These are phyloP conservation scores for Tetraselmis striata DNA, from an alignment of 139 green algal genomes.

Conservation along the genomic window DNA sequence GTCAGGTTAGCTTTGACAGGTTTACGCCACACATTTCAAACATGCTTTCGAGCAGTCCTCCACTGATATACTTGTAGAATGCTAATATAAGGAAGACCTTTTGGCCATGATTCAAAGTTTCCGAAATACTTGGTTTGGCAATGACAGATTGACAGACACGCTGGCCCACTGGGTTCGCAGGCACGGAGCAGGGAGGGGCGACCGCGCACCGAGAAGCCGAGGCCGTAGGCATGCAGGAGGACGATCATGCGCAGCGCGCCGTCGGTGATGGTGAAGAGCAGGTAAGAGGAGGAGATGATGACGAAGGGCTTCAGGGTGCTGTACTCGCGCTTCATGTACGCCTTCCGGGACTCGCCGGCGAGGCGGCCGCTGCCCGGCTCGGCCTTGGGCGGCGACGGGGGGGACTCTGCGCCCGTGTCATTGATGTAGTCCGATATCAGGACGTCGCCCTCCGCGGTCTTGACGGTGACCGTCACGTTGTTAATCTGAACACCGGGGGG, in stretches of 20 bases:
- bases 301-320: constrained; percentile 61
- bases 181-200: too few relatives aligned
- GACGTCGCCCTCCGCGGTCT: background rate
- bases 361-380: constrained; percentile 11
- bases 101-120: too few relatives aligned
- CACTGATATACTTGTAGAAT: background rate
- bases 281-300: constrained; percentile 71
- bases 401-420: too few relatives aligned
- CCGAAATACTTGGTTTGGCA: too few relatives aligned
- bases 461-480: background rate
- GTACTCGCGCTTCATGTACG: constrained; percentile 28
- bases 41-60: background rate
- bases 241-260: constrained; percentile 79
- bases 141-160: too few relatives aligned
- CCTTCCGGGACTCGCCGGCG: constrained; percentile 11
- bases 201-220: constrained; percentile 44
- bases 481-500: too few relatives aligned
- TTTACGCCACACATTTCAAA: background rate
- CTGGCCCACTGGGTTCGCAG: too few relatives aligned
- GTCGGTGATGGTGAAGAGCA: constrained; percentile 78
- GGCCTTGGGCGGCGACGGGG: too few relatives aligned
- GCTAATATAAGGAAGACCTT: too few relatives aligned
- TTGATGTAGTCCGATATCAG: background rate
- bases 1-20: too few relatives aligned
- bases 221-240: constrained; percentile 73